These are phyloP conservation scores for Paramecium pentaurelia DNA, from an alignment of 73 alveolate species.

Conservation along the genomic window DNA sequence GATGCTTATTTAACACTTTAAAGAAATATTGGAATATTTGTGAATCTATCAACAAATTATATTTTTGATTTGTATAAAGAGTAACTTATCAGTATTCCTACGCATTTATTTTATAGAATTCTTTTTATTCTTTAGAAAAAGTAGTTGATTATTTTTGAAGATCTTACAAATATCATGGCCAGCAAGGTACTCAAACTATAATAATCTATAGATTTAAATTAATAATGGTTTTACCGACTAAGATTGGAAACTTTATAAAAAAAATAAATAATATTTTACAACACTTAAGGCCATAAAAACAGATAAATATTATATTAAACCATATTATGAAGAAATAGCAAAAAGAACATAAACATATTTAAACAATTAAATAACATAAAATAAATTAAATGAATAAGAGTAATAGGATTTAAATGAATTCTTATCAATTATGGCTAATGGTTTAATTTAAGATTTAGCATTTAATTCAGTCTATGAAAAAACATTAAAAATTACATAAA, in stretches of 20 bases:
- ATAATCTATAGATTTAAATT: not conserved
- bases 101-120: constrained; percentile 47
- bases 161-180: constrained; percentile 51
- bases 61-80: constrained; percentile 31
- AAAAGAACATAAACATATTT: not conserved
- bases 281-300: constrained; percentile 19
- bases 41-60: constrained; percentile 33
- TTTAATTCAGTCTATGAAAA: not conserved
- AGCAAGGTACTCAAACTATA: not conserved
- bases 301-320: not conserved
- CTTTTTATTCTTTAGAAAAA: constrained; percentile 23
- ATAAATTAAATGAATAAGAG: not conserved
- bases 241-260: constrained; percentile 32
- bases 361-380: not conserved
- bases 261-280: constrained; percentile 9
- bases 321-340: not conserved
- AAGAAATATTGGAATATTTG: constrained; percentile 54
- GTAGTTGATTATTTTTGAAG: constrained; percentile 40
- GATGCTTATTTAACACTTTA: constrained; percentile 42
- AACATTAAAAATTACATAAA: not conserved
- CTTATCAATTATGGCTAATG: not conserved
- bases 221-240: constrained; percentile 11
- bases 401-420: not conserved
- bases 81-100: constrained; percentile 5
- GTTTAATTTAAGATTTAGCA: not conserved